phyloP scores from a whole-genome alignment of 2,329 filamentous ascomycete genomes.

The Lasiodiplodia citricola region DNA sequence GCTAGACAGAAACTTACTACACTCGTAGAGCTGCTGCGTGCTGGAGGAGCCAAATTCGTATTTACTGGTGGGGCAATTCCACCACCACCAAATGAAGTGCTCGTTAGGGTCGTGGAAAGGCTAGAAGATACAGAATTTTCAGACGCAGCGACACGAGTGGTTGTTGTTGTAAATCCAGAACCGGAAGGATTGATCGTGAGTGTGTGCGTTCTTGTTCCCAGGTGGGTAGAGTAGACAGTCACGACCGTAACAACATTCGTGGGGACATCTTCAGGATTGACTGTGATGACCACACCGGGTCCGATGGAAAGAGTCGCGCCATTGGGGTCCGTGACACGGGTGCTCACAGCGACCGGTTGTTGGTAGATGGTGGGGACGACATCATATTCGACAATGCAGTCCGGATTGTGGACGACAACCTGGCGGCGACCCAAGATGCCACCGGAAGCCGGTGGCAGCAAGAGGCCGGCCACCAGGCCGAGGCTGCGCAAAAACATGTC shows the following conservation, averaged over 20 bases:
- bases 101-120: neutral
- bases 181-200: neutral
- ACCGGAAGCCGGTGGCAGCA: constrained; percentile 5
- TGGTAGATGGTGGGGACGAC: constrained; percentile 1
- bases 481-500: constrained; percentile 21
- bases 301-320: neutral
- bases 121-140: neutral
- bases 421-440: constrained; percentile 8
- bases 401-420: constrained; percentile 1
- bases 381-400: constrained; percentile 19
- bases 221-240: neutral
- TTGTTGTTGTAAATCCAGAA: neutral
- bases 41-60: too few species aligned
- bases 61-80: too few species aligned
- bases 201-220: neutral
- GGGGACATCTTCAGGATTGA: neutral
- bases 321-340: neutral
- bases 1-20: too few species aligned
- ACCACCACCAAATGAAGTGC: neutral
- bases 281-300: neutral
- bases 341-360: constrained; percentile 5
- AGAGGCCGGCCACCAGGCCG: constrained; percentile 17
- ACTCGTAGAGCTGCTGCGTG: too few species aligned
- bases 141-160: neutral
- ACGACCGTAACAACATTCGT: constrained; percentile 9